Percentiles rank a stretch among this genome's conserved stretches.
These are phyloP conservation scores for Tricholoma furcatifolium DNA, from an alignment of 768 basidiomycete species.

Conservation along the genomic window DNA sequence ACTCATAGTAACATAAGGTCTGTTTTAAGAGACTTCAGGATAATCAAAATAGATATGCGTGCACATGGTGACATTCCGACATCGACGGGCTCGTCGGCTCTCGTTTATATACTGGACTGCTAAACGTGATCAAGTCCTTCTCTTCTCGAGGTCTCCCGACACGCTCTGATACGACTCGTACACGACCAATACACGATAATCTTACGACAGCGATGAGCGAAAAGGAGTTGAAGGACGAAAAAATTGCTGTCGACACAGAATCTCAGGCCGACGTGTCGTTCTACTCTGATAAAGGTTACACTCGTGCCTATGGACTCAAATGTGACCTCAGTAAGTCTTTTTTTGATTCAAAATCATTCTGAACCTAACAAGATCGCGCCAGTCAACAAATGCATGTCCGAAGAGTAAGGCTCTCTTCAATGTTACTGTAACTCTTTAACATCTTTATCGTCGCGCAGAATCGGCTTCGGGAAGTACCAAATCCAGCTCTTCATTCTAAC, in stretches of 20 bases:
- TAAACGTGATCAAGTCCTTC: no score
- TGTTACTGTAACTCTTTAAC: neutral
- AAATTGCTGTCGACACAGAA: conserved; percentile 1
- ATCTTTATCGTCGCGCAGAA: neutral
- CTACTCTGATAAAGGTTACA: conserved; percentile 6
- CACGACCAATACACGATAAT: no score
- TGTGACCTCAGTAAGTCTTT: conserved; percentile 19
- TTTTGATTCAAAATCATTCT: neutral
- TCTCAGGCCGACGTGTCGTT: neutral
- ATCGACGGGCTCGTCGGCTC: no score
- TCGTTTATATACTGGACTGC: no score
- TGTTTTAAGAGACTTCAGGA: no score
- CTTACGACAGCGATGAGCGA: neutral
- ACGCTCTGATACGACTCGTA: no score
- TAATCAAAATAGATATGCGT: no score
- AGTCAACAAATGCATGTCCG: conserved; percentile 47
- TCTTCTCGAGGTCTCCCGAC: no score
- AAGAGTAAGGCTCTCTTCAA: conserved; percentile 28
- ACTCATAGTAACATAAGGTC: no score
- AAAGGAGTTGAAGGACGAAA: neutral
- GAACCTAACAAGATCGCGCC: neutral
- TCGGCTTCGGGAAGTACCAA: conserved; percentile 47
- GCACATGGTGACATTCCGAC: no score
- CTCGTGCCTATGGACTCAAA: conserved; percentile 18
- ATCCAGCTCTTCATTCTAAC: conserved; percentile 43